Percentiles rank a stretch among this genome's conserved stretches.
phyloP scores from a whole-genome alignment of 1,284 basidiomycete genomes.

The Sporisorium iseilematis-ciliati region DNA sequence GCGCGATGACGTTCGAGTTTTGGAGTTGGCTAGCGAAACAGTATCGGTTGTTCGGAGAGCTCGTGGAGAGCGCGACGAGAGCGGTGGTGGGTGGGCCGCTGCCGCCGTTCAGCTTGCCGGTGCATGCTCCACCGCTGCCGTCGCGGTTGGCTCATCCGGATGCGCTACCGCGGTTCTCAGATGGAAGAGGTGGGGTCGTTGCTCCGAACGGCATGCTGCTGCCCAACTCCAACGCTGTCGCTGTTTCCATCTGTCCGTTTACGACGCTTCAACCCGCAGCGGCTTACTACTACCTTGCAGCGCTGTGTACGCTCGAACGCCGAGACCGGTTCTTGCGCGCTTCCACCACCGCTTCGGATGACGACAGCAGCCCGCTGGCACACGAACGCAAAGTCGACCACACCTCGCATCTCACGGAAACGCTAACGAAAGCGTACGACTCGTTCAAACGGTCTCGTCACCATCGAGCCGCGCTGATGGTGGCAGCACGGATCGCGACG shows the following conservation, averaged over 20 bases:
- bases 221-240: conserved; percentile 44
- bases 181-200: conserved; percentile 17
- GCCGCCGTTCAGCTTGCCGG: conserved; percentile 37
- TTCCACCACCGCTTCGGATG: conserved; percentile 7
- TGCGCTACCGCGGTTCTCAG: conserved; percentile 24
- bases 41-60: conserved; percentile 69
- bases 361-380: conserved; percentile 28
- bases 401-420: conserved; percentile 47
- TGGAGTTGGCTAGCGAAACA: conserved; percentile 97
- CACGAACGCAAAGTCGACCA: conserved; percentile 61
- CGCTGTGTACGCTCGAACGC: conserved; percentile 60
- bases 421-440: conserved; percentile 59
- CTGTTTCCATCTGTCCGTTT: conserved; percentile 23
- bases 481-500: conserved; percentile 55
- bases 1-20: conserved; percentile 95
- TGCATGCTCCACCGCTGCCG: conserved; percentile 53
- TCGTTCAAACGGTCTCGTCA: conserved; percentile 35
- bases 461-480: conserved; percentile 40
- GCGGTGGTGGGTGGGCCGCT: conserved; percentile 27
- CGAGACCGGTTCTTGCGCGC: conserved; percentile 35
- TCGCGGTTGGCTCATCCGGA: conserved; percentile 48
- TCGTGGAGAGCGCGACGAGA: conserved; percentile 49
- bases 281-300: conserved; percentile 59
- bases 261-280: conserved; percentile 35
- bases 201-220: conserved; percentile 39